Evolutionary conservation across 768 basidiomycete species (phyloP), one percentile per base, ranked within the genome.

Genomic region (Fomitopsis serialis): DNA sequence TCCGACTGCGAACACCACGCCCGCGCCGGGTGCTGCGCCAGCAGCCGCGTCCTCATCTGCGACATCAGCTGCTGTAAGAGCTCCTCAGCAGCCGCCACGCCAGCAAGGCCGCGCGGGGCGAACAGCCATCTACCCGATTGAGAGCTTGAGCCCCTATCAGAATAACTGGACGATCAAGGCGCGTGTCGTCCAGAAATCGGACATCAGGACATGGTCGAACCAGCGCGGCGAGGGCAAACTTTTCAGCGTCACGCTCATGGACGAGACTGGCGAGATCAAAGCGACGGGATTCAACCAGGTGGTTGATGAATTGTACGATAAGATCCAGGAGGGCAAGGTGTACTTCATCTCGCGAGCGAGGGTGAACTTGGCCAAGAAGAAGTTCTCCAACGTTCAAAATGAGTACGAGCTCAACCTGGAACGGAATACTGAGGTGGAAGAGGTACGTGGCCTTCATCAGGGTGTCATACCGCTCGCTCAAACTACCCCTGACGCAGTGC

Each of bases 101-200:
- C 37, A 40, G 6, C 37, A 40, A 19, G 19, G 19, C 15, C 37
- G 37, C 15, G 37, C 15, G 6, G 37, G 37, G 37, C 37, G 63
- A 23, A 63, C 65, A 12, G 61, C 77, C 0, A 67, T 85, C 29
- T 85, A 85, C 68, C 96, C 95, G 2, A 98, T 99, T 58, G 96
- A 97, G 66, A 89, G 85, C 5, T 79, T 98, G 43, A 94, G 89
- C 64, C 96, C 96, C 9, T 98, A 98, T 63, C 93, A 97, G 70
- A 98, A 96, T 73, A 92, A 92, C 69, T 99, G 97, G 97, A 94
- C 91, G 10, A 96, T 98, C 76, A 94, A 93, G 67, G 96, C 92
- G 25, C 87, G 92, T 40, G 92, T 98, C 46, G 89, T 84, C 12
- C 81, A 89, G 57, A 98, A 96, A 68, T 82, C 82, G 1, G 97